Percentiles rank a stretch among this genome's conserved stretches.
These are phyloP conservation scores for Schrenkiella parvula DNA, from an alignment of 345 rosid species.

Conservation along the genomic window DNA sequence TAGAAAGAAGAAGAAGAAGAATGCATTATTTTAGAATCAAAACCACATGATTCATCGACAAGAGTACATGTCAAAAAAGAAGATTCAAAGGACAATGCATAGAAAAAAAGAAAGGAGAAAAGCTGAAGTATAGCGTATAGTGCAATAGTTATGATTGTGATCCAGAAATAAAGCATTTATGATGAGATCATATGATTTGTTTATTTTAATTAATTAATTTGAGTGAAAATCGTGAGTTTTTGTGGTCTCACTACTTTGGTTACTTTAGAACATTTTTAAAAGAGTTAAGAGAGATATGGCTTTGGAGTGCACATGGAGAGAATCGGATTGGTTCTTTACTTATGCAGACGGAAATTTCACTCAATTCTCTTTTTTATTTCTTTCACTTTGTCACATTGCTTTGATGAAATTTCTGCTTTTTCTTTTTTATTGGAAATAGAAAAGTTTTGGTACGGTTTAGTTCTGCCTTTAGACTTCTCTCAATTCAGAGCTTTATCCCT, in stretches of 20 bases:
- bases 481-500: neutral
- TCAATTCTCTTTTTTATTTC: slow-evolving; percentile 17
- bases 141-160: slow-evolving; percentile 32
- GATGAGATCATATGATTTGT: too few species aligned
- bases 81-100: neutral
- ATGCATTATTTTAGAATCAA: slow-evolving; percentile 26
- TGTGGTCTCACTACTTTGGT: slow-evolving; percentile 19
- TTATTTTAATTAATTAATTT: neutral
- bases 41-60: slow-evolving; percentile 24
- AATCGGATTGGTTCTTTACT: slow-evolving; percentile 28
- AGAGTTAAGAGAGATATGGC: slow-evolving; percentile 18
- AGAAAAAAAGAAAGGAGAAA: neutral
- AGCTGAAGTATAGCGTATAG: slow-evolving; percentile 24
- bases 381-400: slow-evolving; percentile 8
- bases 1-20: neutral
- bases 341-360: slow-evolving; percentile 28
- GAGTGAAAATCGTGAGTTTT: slow-evolving; percentile 20
- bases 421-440: neutral
- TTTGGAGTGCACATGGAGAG: slow-evolving; percentile 27
- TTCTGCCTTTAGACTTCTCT: neutral
- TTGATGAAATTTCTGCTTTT: neutral
- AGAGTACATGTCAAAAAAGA: neutral
- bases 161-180: slow-evolving; percentile 32
- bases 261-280: neutral
- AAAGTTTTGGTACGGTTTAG: neutral